These are phyloP conservation scores for Nitzschia sp. DNA, from an alignment of 108 stramenopile genomes.

Conservation along the genomic window DNA sequence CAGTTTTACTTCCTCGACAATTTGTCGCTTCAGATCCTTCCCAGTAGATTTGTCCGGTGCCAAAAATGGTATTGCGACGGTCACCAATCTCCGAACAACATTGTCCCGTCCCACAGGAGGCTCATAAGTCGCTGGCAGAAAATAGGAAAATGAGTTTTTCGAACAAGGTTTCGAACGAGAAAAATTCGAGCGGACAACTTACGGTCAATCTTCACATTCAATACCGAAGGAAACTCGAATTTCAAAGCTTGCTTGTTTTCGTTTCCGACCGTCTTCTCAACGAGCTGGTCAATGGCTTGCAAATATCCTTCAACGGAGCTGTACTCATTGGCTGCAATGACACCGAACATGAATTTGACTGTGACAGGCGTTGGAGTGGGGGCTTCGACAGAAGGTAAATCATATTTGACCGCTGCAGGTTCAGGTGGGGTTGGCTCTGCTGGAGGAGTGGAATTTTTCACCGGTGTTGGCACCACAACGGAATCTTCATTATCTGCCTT, in stretches of 20 bases:
- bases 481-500: background rate
- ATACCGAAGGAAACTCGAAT: constrained; percentile 17
- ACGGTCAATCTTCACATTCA: constrained; percentile 14
- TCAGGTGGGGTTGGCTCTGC: background rate
- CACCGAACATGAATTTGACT: constrained; percentile 32
- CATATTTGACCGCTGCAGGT: background rate
- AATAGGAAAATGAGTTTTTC: background rate
- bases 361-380: background rate
- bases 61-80: constrained; percentile 5
- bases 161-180: background rate
- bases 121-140: background rate
- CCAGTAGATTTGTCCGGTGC: constrained; percentile 9
- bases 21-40: background rate
- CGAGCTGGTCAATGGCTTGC: constrained; percentile 13
- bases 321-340: constrained; percentile 5
- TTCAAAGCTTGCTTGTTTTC: background rate
- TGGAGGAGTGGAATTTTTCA: background rate
- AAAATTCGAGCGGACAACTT: background rate
- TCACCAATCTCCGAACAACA: constrained; percentile 20
- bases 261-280: background rate
- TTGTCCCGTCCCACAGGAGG: constrained; percentile 5
- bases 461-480: constrained; percentile 4
- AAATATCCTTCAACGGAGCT: constrained; percentile 16
- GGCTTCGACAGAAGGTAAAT: background rate
- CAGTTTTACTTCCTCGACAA: constrained; percentile 8